Percentiles rank a stretch among this genome's conserved stretches.
Conservation (phyloP, 345 rosid species). For the Eucalyptus viminalis region DNA sequence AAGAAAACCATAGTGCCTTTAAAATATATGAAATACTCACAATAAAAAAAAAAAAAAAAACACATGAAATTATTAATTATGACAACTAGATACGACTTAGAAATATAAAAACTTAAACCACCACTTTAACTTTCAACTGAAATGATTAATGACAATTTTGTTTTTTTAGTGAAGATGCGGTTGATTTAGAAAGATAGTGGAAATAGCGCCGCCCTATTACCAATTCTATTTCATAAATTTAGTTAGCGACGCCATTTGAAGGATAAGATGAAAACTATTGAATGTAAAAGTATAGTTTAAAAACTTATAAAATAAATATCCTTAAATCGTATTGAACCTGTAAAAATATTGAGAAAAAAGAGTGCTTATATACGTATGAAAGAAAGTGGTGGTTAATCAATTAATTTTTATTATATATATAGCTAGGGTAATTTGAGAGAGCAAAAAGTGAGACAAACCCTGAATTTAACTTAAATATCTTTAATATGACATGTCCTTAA, state of each 20-base stretch:
- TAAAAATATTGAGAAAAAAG: background rate
- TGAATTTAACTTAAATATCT: background rate
- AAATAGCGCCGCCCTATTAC: background rate
- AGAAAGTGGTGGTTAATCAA: background rate
- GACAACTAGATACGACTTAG: background rate
- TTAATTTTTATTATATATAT: background rate
- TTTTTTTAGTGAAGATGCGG: background rate
- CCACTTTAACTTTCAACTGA: background rate
- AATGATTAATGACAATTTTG: background rate
- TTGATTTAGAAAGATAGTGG: background rate
- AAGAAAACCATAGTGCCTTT: background rate
- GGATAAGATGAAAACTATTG: too few relatives aligned
- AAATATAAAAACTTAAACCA: background rate
- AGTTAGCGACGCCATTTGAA: background rate
- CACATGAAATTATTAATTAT: background rate
- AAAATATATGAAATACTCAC: background rate
- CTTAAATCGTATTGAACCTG: background rate
- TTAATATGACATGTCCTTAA: too few relatives aligned
- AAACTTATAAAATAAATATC: background rate
- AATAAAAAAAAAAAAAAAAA: too few relatives aligned
- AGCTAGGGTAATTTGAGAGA: background rate
- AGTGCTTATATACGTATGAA: background rate
- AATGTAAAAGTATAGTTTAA: too few relatives aligned
- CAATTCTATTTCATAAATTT: background rate
- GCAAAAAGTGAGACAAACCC: background rate